Base-by-base conservation (phyloP, 495 filamentous ascomycete genomes). In the Pseudevernia furfuracea region DNA sequence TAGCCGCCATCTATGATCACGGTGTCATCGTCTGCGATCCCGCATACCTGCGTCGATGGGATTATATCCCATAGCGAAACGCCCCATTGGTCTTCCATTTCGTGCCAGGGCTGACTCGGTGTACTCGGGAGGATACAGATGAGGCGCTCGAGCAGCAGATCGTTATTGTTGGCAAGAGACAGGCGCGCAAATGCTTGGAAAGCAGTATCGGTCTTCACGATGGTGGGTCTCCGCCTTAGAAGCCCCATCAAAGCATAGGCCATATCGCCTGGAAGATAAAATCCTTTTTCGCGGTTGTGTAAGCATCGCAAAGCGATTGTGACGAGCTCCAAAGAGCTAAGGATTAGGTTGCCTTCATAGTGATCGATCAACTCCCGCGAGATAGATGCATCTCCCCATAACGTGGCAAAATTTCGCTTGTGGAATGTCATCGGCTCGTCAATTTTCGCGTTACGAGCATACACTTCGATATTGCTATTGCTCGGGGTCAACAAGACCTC, bases 181-280 rank as follows among this genome's bases (percentile, higher is more conserved):
- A 80, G 71, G 4, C 77, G 69, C 25, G 80, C 77, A 38, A 82
- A 76, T 21, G 77, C 78, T 67, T 81, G 77, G 67, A 80, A 81
- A 4, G 56, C 64, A 2, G 67, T 71, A 59, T 82, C 80, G 11
- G 68, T 70, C 25, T 55, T 66, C 59, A 72, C 41, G 17, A 44
- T 21, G 3, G 17, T 44, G 17, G 74, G 77, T 15, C 79, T 69
- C 23, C 72, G 62, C 28, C 73, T 69, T 9, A 80, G 69, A 23
- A 82, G 73, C 4, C 77, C 76, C 77, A 79, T 80, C 12, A 82
- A 65, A 8, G 76, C 78, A 63, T 81, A 82, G 19, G 74, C 66
- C 15, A 73, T 69, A 58, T 82, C 80, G 4, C 74, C 78, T 1
- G 23, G 19, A 4, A 69, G 46, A 19, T 67, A 68, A 19, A 69